A percentile compares a stretch with the other conserved stretches of the same genome.
Evolutionary conservation across 1,284 basidiomycete genomes (phyloP).

Genomic region (Rhodotorula glutinis): DNA sequence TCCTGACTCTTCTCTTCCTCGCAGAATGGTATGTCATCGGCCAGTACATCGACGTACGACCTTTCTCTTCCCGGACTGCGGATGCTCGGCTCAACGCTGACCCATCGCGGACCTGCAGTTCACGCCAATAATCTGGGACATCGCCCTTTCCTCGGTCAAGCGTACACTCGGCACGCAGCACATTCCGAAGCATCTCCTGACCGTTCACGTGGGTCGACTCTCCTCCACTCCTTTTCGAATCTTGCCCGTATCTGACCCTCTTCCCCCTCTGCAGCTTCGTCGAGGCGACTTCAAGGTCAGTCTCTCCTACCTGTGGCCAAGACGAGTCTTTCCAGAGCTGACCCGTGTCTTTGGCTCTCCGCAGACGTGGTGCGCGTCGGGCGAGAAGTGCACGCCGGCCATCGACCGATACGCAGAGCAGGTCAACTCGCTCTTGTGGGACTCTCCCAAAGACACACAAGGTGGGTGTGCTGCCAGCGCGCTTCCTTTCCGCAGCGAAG

Average conservation of each 20-base stretch:
- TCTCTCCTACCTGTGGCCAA: not conserved
- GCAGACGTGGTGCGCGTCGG: conserved; percentile 31
- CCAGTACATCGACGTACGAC: conserved; percentile 32
- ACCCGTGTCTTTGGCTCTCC: not conserved
- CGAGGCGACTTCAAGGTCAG: not conserved
- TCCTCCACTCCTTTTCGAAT: not conserved
- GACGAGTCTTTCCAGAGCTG: not conserved
- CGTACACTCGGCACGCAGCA: conserved; percentile 5
- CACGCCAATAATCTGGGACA: conserved; percentile 30
- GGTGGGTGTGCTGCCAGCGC: conserved; percentile 46
- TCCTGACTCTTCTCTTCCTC: no score
- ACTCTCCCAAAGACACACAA: conserved; percentile 51
- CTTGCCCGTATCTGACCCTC: not conserved
- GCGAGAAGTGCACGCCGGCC: conserved; percentile 61
- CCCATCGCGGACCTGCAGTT: conserved; percentile 27
- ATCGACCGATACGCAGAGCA: conserved; percentile 59
- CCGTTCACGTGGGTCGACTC: conserved; percentile 65
- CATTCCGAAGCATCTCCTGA: conserved; percentile 55
- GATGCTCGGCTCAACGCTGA: no score
- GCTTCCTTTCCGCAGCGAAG: rapidly evolving
- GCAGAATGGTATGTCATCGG: conserved; percentile 35
- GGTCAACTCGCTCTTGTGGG: conserved; percentile 61
- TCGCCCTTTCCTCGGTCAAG: conserved; percentile 15
- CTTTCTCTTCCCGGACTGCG: no score
- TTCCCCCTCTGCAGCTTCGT: not conserved